Evolutionary conservation across 805 yeast species (phyloP).

Genomic region (Barnettozyma sp.): DNA sequence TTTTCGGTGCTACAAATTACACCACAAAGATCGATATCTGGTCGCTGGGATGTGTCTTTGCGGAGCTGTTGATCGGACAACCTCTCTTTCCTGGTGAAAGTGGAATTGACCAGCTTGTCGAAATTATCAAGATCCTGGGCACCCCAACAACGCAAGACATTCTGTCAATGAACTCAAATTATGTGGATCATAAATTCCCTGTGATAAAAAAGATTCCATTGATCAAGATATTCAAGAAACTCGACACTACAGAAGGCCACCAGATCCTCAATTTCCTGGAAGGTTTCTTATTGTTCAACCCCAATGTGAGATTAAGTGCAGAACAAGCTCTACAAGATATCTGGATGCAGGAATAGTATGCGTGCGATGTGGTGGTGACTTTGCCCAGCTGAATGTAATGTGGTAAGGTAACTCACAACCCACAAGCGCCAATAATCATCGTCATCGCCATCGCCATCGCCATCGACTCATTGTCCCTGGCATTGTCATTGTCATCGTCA

Average conservation of each 20-base stretch:
- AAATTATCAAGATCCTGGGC: constrained; percentile 90
- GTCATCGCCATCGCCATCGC: too few species aligned
- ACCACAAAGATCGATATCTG: constrained; percentile 95
- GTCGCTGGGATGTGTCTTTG: constrained; percentile 98
- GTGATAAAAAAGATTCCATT: constrained; percentile 74
- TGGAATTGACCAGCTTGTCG: constrained; percentile 96
- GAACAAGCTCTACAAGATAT: constrained; percentile 43
- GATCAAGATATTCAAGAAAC: constrained; percentile 54
- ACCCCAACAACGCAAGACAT: constrained; percentile 93
- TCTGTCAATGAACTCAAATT: constrained; percentile 90
- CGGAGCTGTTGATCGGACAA: constrained; percentile 90
- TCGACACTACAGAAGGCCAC: constrained; percentile 32
- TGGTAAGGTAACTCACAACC: too few species aligned
- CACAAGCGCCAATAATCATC: too few species aligned
- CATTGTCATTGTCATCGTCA: too few species aligned
- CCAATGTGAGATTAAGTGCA: constrained; percentile 56
- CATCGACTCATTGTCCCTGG: too few species aligned
- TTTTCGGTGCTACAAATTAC: constrained; percentile 94
- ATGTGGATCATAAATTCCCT: constrained; percentile 96
- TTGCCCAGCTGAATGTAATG: too few species aligned
- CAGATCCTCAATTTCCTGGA: constrained; percentile 49
- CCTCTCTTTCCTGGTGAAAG: constrained; percentile 97
- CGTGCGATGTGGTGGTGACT: background rate
- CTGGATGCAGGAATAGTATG: constrained; percentile 49
- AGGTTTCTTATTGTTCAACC: constrained; percentile 60